Evolutionary conservation across 257 asterid genomes (phyloP).

Genomic region (Scutellaria galericulata): DNA sequence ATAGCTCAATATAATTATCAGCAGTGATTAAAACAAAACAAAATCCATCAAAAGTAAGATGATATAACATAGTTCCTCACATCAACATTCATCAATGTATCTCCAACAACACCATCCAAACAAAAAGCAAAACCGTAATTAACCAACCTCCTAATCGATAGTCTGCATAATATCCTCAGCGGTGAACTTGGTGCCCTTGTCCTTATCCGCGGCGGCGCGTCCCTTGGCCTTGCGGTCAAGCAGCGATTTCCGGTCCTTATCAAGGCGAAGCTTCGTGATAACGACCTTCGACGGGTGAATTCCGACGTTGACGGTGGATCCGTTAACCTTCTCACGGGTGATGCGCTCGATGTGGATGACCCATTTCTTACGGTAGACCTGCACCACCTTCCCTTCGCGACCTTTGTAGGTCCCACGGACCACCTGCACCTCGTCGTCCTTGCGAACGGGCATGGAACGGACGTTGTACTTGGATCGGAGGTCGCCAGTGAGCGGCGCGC

Average conservation of each 20-base stretch:
- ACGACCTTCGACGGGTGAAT: constrained; percentile 72
- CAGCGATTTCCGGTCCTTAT: constrained; percentile 70
- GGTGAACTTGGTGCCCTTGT: constrained; percentile 72
- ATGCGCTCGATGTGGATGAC: constrained; percentile 77
- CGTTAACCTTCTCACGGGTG: constrained; percentile 78
- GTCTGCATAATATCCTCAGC: constrained; percentile 73
- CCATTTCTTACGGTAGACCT: constrained; percentile 79
- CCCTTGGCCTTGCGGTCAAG: constrained; percentile 79
- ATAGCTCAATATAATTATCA: constrained; percentile 3
- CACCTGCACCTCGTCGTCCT: constrained; percentile 83
- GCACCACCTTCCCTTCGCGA: constrained; percentile 71
- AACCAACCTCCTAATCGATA: constrained; percentile 53
- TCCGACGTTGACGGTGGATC: constrained; percentile 76
- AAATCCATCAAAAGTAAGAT: constrained; percentile 25
- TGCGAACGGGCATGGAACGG: constrained; percentile 73
- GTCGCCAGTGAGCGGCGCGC: constrained; percentile 66
- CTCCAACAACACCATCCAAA: constrained; percentile 14
- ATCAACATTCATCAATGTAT: not conserved
- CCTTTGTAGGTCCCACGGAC: constrained; percentile 79
- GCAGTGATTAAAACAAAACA: constrained; percentile 7
- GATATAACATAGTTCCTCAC: constrained; percentile 17
- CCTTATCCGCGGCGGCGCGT: constrained; percentile 72
- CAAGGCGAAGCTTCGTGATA: constrained; percentile 66
- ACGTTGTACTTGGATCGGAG: constrained; percentile 72
- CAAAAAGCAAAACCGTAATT: not conserved